Percentiles rank a stretch among this genome's conserved stretches.
phyloP scores from a whole-genome alignment of 1,284 basidiomycete species.

The Leccinum huronense region DNA sequence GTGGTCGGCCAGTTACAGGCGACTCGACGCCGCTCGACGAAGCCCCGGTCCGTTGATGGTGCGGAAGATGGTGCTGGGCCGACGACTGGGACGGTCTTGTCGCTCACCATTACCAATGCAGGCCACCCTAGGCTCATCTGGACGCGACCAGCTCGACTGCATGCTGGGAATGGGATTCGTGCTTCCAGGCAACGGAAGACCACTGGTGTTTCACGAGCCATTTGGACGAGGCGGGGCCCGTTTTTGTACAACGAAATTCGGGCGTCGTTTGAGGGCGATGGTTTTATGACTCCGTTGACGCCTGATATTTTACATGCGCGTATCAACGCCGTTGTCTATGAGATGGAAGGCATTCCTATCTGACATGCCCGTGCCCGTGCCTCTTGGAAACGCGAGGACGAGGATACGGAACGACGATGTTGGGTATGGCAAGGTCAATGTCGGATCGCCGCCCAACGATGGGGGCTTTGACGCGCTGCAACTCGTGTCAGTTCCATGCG shows the following conservation, averaged over 20 bases:
- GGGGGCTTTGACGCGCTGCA: not conserved
- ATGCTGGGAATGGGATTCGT: not conserved
- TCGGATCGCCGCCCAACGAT: not conserved
- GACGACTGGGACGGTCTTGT: constrained; percentile 22
- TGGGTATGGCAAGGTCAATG: constrained; percentile 5
- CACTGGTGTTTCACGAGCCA: constrained; percentile 1
- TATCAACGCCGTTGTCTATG: not conserved
- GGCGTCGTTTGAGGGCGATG: constrained; percentile 18
- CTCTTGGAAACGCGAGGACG: constrained; percentile 2
- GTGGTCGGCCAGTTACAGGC: not conserved
- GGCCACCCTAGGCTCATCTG: not conserved
- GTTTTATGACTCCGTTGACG: not conserved
- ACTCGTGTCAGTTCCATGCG: constrained; percentile 1
- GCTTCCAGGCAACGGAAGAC: not conserved
- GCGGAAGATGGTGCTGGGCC: constrained; percentile 17
- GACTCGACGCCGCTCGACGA: constrained; percentile 21
- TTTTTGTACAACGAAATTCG: constrained; percentile 27
- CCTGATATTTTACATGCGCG: not conserved
- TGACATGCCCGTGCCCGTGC: constrained; percentile 14
- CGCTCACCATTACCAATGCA: not conserved
- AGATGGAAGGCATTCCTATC: constrained; percentile 11
- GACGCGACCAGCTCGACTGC: not conserved
- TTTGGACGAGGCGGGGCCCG: not conserved
- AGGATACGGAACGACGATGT: not conserved
- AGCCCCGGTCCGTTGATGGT: constrained; percentile 26